Percentiles rank a stretch among this genome's conserved stretches.
Evolutionary conservation across 371 early-diverging fungal species (phyloP).

Genomic region (Circinella umbellata): DNA sequence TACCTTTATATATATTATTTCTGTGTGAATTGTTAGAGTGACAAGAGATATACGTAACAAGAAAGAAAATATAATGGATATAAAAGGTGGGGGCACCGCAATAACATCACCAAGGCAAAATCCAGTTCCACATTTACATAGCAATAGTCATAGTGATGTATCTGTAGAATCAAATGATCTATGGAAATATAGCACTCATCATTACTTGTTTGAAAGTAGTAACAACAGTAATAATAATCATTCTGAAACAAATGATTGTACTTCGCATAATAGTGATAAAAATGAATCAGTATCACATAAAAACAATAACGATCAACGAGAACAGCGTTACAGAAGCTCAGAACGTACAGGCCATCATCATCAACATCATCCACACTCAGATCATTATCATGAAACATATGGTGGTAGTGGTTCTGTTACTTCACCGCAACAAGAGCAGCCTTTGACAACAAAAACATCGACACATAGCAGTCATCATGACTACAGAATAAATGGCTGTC

Average conservation of each 20-base stretch:
- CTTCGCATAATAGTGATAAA: background rate
- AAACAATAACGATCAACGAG: background rate
- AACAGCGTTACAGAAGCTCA: background rate
- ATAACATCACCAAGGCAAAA: background rate
- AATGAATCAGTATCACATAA: background rate
- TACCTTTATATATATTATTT: background rate
- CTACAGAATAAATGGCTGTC: background rate
- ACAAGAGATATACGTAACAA: too few relatives aligned
- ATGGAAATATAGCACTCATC: constrained; percentile 1
- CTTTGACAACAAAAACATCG: background rate
- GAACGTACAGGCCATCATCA: background rate
- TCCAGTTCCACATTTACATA: background rate
- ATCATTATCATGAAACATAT: too few relatives aligned
- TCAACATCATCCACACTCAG: too few relatives aligned
- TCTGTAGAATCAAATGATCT: background rate
- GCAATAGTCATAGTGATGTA: background rate
- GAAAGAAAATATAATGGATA: constrained; percentile 1
- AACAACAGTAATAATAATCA: background rate
- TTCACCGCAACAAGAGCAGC: background rate
- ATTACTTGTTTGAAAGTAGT: background rate
- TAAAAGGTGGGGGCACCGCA: background rate
- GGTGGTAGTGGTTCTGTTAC: background rate
- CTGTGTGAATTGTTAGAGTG: too few relatives aligned
- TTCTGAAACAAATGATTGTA: background rate
- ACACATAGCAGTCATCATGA: background rate